phyloP scores from a whole-genome alignment of 208 protist species.

The Acanthamoeba castellanii region DNA sequence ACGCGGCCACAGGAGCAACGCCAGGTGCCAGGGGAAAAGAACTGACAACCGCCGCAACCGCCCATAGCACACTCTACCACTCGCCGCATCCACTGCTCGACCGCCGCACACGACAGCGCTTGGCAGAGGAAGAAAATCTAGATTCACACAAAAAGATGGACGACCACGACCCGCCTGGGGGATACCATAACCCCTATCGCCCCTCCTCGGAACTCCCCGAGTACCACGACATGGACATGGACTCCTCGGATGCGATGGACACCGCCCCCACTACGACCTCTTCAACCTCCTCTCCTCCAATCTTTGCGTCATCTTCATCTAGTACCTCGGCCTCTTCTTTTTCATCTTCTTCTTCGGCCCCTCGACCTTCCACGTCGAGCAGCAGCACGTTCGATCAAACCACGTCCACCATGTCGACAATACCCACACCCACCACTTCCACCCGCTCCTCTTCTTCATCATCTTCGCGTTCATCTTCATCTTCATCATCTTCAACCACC shows the following conservation, averaged over 20 bases:
- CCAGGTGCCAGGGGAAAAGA: too few relatives aligned
- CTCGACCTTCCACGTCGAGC: too few relatives aligned
- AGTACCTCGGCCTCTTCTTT: not conserved
- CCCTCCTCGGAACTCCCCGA: not conserved
- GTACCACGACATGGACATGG: slow-evolving; percentile 4
- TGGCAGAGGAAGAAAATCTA: too few relatives aligned
- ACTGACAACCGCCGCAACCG: too few relatives aligned
- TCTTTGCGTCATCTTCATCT: not conserved
- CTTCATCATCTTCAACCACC: not conserved
- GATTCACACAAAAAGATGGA: not conserved
- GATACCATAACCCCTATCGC: not conserved
- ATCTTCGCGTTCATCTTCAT: not conserved
- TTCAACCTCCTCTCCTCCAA: not conserved
- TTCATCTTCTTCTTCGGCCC: too few relatives aligned
- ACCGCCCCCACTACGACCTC: not conserved
- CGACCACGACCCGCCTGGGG: not conserved
- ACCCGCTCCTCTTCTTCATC: not conserved
- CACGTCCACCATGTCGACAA: not conserved
- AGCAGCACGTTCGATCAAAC: not conserved
- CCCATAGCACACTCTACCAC: not conserved
- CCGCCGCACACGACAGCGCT: too few relatives aligned
- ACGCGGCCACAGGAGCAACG: not conserved
- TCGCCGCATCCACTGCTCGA: too few relatives aligned
- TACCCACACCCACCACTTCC: too few relatives aligned
- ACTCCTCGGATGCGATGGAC: not conserved